Evolutionary conservation across 352 stramenopile genomes (phyloP), one percentile per base, ranked within the genome.

Genomic region (Peronospora farinosa): DNA sequence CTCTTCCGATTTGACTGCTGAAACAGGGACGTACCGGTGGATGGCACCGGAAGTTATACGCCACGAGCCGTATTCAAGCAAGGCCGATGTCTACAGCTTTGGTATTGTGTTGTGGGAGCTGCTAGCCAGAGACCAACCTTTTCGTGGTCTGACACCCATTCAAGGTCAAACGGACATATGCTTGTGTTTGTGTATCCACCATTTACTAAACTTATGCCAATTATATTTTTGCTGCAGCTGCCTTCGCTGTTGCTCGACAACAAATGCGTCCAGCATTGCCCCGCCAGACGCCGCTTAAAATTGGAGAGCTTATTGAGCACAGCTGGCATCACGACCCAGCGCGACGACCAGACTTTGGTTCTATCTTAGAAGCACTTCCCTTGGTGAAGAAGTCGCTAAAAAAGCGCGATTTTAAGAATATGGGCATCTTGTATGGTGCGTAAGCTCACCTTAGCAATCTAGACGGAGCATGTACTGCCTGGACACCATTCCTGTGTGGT

Each of bases 1-100:
- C 28, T 87, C 75, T 28, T 72, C 75, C 25, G 81, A 95, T 46
- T 54, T 95, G 50, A 95, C 84, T 2, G 84, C 84, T 8, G 81
- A 95, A 62, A 92, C 84, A 15, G 84, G 84, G 31, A 95, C 84
- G n/a, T 95, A 95, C 55, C 75, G 94, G 30, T 98, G 95, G 78
- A 97, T 98, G 92, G 91, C 92, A 9, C 92, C 92, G 0, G 89
- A 98, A 51, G 93, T 98, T 8, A 96, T 96, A 37, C 86, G 92
- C 7, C 86, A 92, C 54, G 74, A 92, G 51, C 90, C 91, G 11
- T 98, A 98, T 67, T 97, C 94, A 42, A 93, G 78, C 49, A 97
- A 96, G 57, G 90, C 86, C 2, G 94, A 98, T 67, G 90, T 98
- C 10, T 98, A 97, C 70, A 97, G 87, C 33, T 98, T 95, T 63